These are phyloP conservation scores for Neoscytalidium dimidiatum DNA, from an alignment of 2,329 filamentous ascomycete genomes.

Conservation along the genomic window DNA sequence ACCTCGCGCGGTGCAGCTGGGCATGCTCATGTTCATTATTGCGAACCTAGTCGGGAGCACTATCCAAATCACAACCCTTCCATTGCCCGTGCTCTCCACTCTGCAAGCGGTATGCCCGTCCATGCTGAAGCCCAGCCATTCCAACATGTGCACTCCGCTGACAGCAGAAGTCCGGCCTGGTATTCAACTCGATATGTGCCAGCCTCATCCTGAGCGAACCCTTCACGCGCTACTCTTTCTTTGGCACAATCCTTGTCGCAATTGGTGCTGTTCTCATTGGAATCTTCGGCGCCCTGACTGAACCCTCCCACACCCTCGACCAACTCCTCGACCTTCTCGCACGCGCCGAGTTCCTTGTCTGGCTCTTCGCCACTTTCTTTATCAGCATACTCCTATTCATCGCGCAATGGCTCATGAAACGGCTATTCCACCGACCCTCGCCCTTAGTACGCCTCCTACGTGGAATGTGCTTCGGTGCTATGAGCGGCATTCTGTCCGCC, in stretches of 20 bases:
- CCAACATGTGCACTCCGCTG: conserved; percentile 8
- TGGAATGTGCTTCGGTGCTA: conserved; percentile 83
- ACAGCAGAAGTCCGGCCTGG: conserved; percentile 69
- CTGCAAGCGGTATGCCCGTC: conserved; percentile 69
- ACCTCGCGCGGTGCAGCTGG: conserved; percentile 51
- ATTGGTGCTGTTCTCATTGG: conserved; percentile 88
- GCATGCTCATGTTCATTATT: conserved; percentile 95
- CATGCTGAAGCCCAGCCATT: background rate
- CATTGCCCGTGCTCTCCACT: conserved; percentile 90
- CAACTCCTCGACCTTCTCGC: conserved; percentile 78
- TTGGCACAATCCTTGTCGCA: conserved; percentile 86
- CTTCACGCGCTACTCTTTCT: conserved; percentile 90
- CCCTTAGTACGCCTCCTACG: conserved; percentile 72
- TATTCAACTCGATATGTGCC: conserved; percentile 98
- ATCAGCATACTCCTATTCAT: conserved; percentile 70
- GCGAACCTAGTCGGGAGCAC: conserved; percentile 94
- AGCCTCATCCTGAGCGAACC: conserved; percentile 89
- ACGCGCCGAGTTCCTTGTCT: conserved; percentile 75
- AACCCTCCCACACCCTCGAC: conserved; percentile 83
- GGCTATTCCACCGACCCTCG: conserved; percentile 47
- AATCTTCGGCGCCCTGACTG: conserved; percentile 89
- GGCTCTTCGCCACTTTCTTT: conserved; percentile 81
- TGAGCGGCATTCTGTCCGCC: conserved; percentile 88
- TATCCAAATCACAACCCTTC: conserved; percentile 95
- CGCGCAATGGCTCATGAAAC: conserved; percentile 38